Evolutionary conservation across 768 basidiomycete genomes (phyloP), one percentile per base, ranked within the genome.

Genomic region (Lactarius hengduanensis): DNA sequence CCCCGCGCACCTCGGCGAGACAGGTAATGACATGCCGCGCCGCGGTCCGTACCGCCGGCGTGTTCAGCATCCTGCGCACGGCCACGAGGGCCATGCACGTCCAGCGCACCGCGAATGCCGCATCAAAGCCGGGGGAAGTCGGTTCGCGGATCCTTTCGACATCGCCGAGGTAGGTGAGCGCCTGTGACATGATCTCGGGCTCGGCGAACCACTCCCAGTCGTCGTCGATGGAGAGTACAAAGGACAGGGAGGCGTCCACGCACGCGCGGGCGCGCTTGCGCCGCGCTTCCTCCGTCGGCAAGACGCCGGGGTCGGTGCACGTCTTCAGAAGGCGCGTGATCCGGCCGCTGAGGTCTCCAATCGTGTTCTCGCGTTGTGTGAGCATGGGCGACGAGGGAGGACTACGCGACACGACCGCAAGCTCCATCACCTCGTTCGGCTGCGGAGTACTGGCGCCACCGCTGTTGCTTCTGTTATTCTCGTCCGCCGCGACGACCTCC

Each of bases 161-260:
- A 11, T 36, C 58, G 22, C 63, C 63, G 16, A 65, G 64, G 54
- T 65, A 65, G 30, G 40, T 36, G 4, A 65, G 64, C 5, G 64
- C 40, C 53, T 65, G 64, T 15, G 59, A 22, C 64, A 65, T 65
- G 36, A 59, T 57, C 34, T 65, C 59, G 32, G 20, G 47, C 16
- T 65, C 64, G 8, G 59, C 47, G 57, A 65, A 65, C 64, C 64
- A 65, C 30, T 61, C 50, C 64, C 64, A 65, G 20, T 61, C 53
- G 20, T 50, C 54, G 5, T 65, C 50, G 59, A 65, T 61, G 59
- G 59, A 61, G 10, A 65, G 54, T 4, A 65, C 59, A 26, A 65
- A 59, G 26, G 64, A 60, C 13, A 65, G 53, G 22, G 59, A 59
- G 15, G 64, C 64, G 10, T 65, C 59, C 15, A 65, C 43, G 41